Evolutionary conservation across 371 early-diverging fungal genomes (phyloP).

Genomic region (Blyttiomyces sp.): DNA sequence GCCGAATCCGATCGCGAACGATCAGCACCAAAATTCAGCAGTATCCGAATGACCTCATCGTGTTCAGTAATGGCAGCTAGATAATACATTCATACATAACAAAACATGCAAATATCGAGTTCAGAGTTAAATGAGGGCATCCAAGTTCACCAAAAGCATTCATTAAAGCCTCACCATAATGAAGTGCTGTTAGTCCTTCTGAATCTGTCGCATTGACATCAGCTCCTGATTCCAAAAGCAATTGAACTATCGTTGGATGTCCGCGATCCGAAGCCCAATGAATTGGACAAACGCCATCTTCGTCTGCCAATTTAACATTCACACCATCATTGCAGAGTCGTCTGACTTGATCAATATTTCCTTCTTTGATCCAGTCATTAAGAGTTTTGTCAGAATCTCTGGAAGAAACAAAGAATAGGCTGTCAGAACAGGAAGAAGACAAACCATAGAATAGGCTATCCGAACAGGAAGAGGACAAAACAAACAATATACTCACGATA

Average conservation of each 20-base stretch:
- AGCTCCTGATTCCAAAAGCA: constrained; percentile 9
- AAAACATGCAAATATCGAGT: too few relatives aligned
- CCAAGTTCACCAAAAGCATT: not conserved
- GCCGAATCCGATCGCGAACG: not conserved
- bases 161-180: constrained; percentile 24
- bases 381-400: too few relatives aligned
- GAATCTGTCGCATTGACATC: constrained; percentile 19
- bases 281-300: constrained; percentile 18
- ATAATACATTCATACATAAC: not conserved
- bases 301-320: not conserved
- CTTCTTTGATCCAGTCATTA: not conserved
- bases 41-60: constrained; percentile 1
- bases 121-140: too few relatives aligned
- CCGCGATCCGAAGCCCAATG: constrained; percentile 36
- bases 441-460: too few relatives aligned
- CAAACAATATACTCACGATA: too few relatives aligned
- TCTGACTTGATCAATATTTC: constrained; percentile 1
- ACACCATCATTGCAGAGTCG: not conserved
- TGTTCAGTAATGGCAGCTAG: constrained; percentile 22
- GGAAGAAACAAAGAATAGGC: too few relatives aligned
- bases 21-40: constrained; percentile 13
- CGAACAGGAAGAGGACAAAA: too few relatives aligned
- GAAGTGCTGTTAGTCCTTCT: constrained; percentile 31
- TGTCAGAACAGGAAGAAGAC: too few relatives aligned
- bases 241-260: constrained; percentile 9